A percentile compares a stretch with the other conserved stretches of the same genome.
These are phyloP conservation scores for Tagetes patula DNA, from an alignment of 129 eudicot species.

Conservation along the genomic window DNA sequence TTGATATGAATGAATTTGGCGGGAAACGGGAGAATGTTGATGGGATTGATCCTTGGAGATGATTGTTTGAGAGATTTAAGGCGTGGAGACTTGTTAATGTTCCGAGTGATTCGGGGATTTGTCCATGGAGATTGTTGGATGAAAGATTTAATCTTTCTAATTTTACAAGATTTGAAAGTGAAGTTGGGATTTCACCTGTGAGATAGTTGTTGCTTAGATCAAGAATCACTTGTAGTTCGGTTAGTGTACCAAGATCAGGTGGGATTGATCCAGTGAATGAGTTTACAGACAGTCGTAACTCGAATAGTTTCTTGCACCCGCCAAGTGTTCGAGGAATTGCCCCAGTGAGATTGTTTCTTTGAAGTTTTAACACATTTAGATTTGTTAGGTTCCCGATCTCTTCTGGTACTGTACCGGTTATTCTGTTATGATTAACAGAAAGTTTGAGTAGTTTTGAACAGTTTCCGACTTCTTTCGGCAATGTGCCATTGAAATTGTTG, in stretches of 20 bases:
- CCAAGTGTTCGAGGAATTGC: conserved; percentile 65
- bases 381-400: conserved; percentile 72
- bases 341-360: conserved; percentile 77
- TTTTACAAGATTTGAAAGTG: conserved; percentile 64
- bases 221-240: conserved; percentile 79
- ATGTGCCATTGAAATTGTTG: conserved; percentile 59
- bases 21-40: conserved; percentile 69
- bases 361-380: conserved; percentile 78
- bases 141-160: conserved; percentile 78
- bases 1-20: conserved; percentile 48
- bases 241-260: conserved; percentile 56
- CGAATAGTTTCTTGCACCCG: conserved; percentile 72
- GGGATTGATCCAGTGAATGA: conserved; percentile 66
- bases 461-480: conserved; percentile 64
- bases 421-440: conserved; percentile 53
- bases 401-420: conserved; percentile 66
- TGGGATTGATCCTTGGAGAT: conserved; percentile 68
- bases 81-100: conserved; percentile 73
- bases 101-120: conserved; percentile 70
- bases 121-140: conserved; percentile 60
- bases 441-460: conserved; percentile 72
- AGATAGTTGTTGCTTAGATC: conserved; percentile 68
- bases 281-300: conserved; percentile 76
- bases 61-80: conserved; percentile 69
- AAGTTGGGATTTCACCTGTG: conserved; percentile 67